phyloP scores from a whole-genome alignment of 768 basidiomycete species.

The Leccinum obscurum region DNA sequence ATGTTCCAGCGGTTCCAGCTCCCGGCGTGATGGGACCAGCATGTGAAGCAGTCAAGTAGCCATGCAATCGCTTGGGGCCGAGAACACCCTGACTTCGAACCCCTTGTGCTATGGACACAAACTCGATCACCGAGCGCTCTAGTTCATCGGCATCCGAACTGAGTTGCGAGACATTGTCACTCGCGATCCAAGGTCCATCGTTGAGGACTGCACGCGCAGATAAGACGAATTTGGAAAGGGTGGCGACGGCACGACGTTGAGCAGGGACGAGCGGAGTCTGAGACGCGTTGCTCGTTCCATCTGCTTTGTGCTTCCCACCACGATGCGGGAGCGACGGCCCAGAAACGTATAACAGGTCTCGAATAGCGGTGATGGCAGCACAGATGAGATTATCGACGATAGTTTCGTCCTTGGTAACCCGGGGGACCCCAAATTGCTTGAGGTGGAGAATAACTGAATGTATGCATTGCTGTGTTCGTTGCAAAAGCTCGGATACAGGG shows the following conservation, averaged over 20 bases:
- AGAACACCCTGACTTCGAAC: conserved; percentile 28
- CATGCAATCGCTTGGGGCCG: conserved; percentile 38
- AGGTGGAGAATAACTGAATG: conserved; percentile 61
- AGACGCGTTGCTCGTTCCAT: conserved; percentile 37
- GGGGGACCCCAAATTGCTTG: conserved; percentile 45
- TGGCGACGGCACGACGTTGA: conserved; percentile 82
- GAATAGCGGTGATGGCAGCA: conserved; percentile 59
- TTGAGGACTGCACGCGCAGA: conserved; percentile 79
- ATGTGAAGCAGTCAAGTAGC: conserved; percentile 37
- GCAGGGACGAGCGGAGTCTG: conserved; percentile 68
- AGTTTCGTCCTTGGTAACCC: conserved; percentile 52
- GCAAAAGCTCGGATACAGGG: conserved; percentile 58
- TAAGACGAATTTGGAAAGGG: conserved; percentile 83
- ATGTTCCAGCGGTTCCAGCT: conserved; percentile 49
- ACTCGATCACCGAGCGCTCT: conserved; percentile 65
- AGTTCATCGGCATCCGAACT: conserved; percentile 72
- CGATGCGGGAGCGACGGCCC: conserved; percentile 58
- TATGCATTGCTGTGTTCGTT: conserved; percentile 55
- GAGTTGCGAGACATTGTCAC: conserved; percentile 44
- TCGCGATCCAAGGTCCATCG: conserved; percentile 29
- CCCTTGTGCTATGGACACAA: conserved; percentile 62
- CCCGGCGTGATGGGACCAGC: conserved; percentile 46
- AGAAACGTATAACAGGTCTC: conserved; percentile 68
- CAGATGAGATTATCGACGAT: conserved; percentile 62
- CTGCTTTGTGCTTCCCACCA: conserved; percentile 39